Conservation (phyloP, 2,329 filamentous ascomycete genomes). For the Leptosphaerulina australis region DNA sequence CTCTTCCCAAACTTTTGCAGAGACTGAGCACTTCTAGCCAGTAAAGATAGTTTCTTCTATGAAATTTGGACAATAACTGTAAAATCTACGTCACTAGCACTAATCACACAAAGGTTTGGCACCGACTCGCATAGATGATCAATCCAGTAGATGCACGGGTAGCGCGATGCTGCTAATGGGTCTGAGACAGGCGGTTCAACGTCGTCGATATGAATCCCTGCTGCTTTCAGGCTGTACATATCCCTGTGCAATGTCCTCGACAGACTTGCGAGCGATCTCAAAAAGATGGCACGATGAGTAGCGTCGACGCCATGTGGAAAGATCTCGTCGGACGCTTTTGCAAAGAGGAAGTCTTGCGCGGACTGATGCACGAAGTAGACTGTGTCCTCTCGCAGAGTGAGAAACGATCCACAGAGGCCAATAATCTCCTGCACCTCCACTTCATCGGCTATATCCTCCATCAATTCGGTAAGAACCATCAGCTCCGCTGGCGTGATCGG, state of each 20-base stretch:
- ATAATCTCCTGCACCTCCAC: conserved; percentile 31
- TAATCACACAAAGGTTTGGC: no score
- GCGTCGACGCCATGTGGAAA: conserved; percentile 30
- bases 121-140: conserved; percentile 38
- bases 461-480: conserved; percentile 22
- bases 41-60: conserved; percentile 11
- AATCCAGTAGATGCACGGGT: conserved; percentile 45
- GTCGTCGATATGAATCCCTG: conserved; percentile 24
- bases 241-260: conserved; percentile 30
- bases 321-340: conserved; percentile 28
- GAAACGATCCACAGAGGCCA: conserved; percentile 41
- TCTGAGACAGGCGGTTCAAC: conserved; percentile 30
- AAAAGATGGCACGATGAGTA: conserved; percentile 23
- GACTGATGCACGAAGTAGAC: conserved; percentile 52
- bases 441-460: conserved; percentile 15
- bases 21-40: no score
- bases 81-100: no score
- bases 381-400: conserved; percentile 16
- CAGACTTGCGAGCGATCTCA: conserved; percentile 40
- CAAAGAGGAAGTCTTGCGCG: conserved; percentile 52
- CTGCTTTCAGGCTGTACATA: conserved; percentile 28
- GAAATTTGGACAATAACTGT: no score
- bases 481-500: conserved; percentile 50
- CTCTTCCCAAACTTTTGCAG: conserved; percentile 13
- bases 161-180: conserved; percentile 31